Conservation (phyloP, 345 rosid species). For the Chamaenerion angustifolium region DNA sequence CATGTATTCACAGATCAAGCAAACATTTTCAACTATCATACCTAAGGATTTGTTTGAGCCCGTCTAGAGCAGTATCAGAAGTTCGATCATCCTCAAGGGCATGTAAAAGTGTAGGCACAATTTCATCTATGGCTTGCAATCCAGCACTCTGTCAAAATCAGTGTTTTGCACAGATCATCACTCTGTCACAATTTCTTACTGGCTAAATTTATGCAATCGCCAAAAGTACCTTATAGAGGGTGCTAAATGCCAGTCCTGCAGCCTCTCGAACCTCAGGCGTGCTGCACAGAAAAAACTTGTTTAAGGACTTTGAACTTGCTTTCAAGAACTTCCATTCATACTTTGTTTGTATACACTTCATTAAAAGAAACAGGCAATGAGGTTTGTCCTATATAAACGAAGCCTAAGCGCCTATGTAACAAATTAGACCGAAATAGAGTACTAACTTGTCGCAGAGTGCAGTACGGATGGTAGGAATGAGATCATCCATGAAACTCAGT, state of each 20-base stretch:
- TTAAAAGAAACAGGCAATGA: too few species aligned
- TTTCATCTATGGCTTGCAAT: conserved; percentile 98
- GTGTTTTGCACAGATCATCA: conserved; percentile 1
- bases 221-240: conserved; percentile 73
- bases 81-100: conserved; percentile 86
- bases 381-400: too few species aligned
- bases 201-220: neutral
- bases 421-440: conserved; percentile 2
- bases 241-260: conserved; percentile 94
- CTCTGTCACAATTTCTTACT: neutral
- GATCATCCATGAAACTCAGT: conserved; percentile 86
- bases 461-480: conserved; percentile 80
- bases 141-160: conserved; percentile 69
- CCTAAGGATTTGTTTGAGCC: conserved; percentile 95
- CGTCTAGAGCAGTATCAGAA: conserved; percentile 88
- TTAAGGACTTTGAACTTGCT: neutral
- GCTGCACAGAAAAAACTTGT: conserved; percentile 22
- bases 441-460: conserved; percentile 94
- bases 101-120: conserved; percentile 85
- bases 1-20: neutral
- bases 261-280: conserved; percentile 86
- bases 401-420: neutral
- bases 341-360: neutral
- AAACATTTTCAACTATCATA: conserved; percentile 7
- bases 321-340: neutral